Evolutionary conservation across 1,284 basidiomycete genomes (phyloP), one percentile per base, ranked within the genome.

Genomic region (Vanrija pseudolonga): DNA sequence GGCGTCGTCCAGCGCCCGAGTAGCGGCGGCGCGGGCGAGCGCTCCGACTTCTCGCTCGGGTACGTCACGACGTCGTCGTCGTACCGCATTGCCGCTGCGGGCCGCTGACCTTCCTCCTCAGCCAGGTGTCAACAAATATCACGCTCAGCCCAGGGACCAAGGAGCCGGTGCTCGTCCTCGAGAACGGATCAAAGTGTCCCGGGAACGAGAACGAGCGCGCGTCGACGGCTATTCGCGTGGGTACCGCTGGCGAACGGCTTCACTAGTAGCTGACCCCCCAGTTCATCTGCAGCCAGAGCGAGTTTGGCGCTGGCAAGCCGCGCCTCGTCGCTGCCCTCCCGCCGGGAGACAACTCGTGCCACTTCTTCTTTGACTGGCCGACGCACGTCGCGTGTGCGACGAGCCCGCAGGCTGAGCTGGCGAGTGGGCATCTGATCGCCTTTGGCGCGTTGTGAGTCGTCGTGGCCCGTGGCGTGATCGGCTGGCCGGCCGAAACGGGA

Each of bases 331-430:
- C 73, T 5, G 62, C 71, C 6, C 57, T 76, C 0, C 75, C 75
- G 6, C 63, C 69, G 0, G 63, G 64, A 15, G 55, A 63, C 26
- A 57, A 73, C 22, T 62, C 66, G 23, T 76, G 75, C 53, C 68
- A 73, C 45, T 76, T 74, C 60, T 71, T 70, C 64, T 76, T 76
- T 51, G 75, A 76, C 50, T 76, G 75, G 75, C 60, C 59, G 44
- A 75, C 71, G 11, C 75, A 74, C 51, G 69, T 74, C 24, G 75
- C 75, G 5, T 76, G 75, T 59, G 67, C 71, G 11, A 69, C 72
- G 9, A 72, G 67, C 53, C 56, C 50, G 23, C 66, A 67, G 45
- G 52, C 64, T 6, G 51, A 64, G 46, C 54, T 73, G 14, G 63
- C 67, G 41, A 52, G 57, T 44, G 60, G 63, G 12, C 69, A 72